Percentiles rank a stretch among this genome's conserved stretches.
Conservation (phyloP, 257 asterid species). For the Rehmannia glutinosa region DNA sequence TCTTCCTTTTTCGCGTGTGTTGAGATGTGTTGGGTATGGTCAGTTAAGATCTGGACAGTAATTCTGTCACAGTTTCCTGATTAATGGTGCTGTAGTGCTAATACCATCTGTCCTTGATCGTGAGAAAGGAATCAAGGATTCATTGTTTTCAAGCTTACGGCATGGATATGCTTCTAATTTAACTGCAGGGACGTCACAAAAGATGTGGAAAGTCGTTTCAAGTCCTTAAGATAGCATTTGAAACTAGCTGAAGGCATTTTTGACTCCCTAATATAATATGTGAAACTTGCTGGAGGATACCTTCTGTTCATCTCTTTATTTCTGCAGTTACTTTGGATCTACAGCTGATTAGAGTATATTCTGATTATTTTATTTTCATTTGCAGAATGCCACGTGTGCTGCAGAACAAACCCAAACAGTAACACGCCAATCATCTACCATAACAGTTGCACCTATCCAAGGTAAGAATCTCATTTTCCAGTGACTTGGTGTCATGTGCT, state of each 20-base stretch:
- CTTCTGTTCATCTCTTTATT: background rate
- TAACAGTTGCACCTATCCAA: slow-evolving; percentile 71
- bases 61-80: background rate
- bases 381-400: slow-evolving; percentile 64
- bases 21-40: no score
- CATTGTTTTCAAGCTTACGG: no score
- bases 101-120: no score
- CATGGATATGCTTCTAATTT: no score
- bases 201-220: no score
- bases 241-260: background rate
- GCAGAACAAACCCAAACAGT: slow-evolving; percentile 77
- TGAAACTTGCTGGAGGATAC: background rate
- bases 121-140: no score
- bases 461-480: slow-evolving; percentile 31
- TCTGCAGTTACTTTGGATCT: background rate
- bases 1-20: no score
- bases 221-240: background rate
- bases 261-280: background rate
- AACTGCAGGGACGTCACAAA: no score
- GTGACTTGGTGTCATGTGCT: background rate
- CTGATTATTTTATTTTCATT: slow-evolving; percentile 11
- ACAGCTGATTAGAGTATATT: background rate
- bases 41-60: background rate
- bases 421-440: slow-evolving; percentile 67
- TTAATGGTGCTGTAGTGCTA: no score